These are phyloP conservation scores for Cryptococcus maquisensis DNA, from an alignment of 1,284 basidiomycete genomes.

Conservation along the genomic window DNA sequence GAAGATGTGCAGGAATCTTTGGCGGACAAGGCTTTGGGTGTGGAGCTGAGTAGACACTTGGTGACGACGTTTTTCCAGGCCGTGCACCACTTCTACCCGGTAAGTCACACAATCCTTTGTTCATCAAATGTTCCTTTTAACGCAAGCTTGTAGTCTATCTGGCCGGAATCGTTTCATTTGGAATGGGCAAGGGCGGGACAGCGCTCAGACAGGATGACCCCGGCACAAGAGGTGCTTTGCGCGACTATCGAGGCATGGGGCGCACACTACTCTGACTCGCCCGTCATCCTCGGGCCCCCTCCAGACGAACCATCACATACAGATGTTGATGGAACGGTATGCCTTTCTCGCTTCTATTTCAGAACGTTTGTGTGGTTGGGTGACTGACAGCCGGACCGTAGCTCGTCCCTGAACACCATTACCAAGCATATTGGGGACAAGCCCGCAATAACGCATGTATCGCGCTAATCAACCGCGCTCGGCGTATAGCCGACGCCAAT, in stretches of 20 bases:
- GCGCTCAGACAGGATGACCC: slow-evolving; percentile 31
- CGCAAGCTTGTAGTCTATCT: slow-evolving; percentile 19
- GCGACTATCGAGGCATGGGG: slow-evolving; percentile 42
- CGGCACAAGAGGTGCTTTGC: slow-evolving; percentile 34
- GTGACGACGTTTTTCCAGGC: slow-evolving; percentile 33
- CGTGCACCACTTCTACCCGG: slow-evolving; percentile 35
- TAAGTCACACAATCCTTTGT: slow-evolving; percentile 7
- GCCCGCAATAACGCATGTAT: slow-evolving; percentile 25
- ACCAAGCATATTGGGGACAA: slow-evolving; percentile 31
- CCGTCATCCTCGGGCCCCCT: slow-evolving; percentile 29
- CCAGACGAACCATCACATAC: slow-evolving; percentile 18
- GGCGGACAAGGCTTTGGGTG: slow-evolving; percentile 32
- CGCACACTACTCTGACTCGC: slow-evolving; percentile 39
- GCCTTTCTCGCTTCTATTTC: no score
- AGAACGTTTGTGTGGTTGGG: no score
- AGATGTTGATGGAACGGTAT: no score
- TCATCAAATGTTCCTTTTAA: not conserved
- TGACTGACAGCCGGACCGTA: slow-evolving; percentile 2
- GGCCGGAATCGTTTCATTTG: slow-evolving; percentile 34
- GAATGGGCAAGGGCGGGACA: slow-evolving; percentile 36
- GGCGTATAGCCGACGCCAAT: slow-evolving; percentile 29
- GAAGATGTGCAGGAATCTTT: slow-evolving; percentile 27
- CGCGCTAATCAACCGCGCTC: slow-evolving; percentile 29
- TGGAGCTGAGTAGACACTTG: slow-evolving; percentile 31
- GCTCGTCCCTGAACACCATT: slow-evolving; percentile 24